Base-by-base conservation (phyloP, 768 basidiomycete species). In the Mycena amicta region DNA sequence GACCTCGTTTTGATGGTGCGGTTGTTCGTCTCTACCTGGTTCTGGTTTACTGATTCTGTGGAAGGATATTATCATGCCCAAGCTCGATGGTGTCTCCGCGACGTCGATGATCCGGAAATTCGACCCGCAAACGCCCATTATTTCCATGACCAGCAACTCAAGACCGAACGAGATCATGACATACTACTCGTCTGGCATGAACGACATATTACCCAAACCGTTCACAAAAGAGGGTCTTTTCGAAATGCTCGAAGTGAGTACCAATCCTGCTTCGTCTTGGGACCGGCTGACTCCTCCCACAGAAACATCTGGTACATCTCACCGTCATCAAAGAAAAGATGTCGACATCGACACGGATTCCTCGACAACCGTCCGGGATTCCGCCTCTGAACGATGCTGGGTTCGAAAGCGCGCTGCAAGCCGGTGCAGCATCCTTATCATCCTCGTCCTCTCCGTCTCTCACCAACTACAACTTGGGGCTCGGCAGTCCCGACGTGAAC, bases 61-160 rank as follows among this genome's bases (percentile, higher is more conserved):
- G 13, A 64, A 94, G 93, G 96, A 98, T 67, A 97, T 98, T 60
- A 92, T 97, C 58, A 96, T 98, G 90, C 88, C 90, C 2, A 89
- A 90, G 70, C 76, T 92, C 66, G 88, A 94, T 61, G 93, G 94
- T 27, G 86, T 95, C 26, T 88, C 89, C 3, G 96, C 96, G 11
- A 98, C 96, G 33, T 93, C 88, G 56, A 73, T 98, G 66, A 97
- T 98, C 65, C 83, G 96, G 18, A 92, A 95, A 75, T 98, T 98
- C 70, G 95, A 98, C 75, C 86, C 87, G 57, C 89, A 88, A 77
- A 97, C 95, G 40, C 96, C 96, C 4, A 98, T 98, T 71, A 97
- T 98, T 63, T 96, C 94, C 23, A 98, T 98, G 96, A 98, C 95
- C 52, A 89, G 87, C 67, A 96, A 95, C 72, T 93, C 92, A 54